Evolutionary conservation across 139 green algal species (phyloP), one percentile per base, ranked within the genome.

Genomic region (Asterochloris sp.): DNA sequence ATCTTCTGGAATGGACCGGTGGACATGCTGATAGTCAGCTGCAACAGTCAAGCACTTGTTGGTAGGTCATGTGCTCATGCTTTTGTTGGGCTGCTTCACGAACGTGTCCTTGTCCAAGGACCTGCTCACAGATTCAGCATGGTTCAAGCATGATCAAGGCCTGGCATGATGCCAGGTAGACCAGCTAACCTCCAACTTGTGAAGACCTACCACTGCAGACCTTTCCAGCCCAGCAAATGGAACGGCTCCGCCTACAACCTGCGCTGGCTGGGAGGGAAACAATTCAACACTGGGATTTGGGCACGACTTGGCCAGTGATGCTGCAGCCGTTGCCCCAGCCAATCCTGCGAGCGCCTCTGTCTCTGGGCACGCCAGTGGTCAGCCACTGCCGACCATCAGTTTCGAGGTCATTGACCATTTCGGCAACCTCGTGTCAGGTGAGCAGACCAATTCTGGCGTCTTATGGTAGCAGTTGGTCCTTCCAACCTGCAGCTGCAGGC

Each of bases 191-290:
- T 1, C 17, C 17, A 21, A 71, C 66, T 71, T 71, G 66, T 71
- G 66, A 21, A 2, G 66, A 71, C 66, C 10, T 2, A 54, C 38
- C 38, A 54, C 38, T 54, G 38, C 60, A 80, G 76, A 80, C 8
- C 8, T 26, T 60, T 28, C 67, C 29, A 62, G 21, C 13, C 10
- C 76, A 17, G 47, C 13, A 12, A 80, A 80, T 12, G 38, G 24
- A n/a, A 80, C 26, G 24, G 24, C 54, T 14, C 11, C 28, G 17
- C 76, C 76, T 16, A 23, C 16, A n/a, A 80, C 38, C 61, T 80
- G 76, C 61, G 60, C 76, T n/a, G 76, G 68, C 60, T 80, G 76
- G 76, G 76, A 80, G 76, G 76, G 76, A 15, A 80, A 80, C 76
- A 80, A 80, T 62, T 80, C 76, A 15, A 80, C 76, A 61, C 54